Conservation (phyloP, 805 yeast species). For the Brettanomyces custersianus region DNA sequence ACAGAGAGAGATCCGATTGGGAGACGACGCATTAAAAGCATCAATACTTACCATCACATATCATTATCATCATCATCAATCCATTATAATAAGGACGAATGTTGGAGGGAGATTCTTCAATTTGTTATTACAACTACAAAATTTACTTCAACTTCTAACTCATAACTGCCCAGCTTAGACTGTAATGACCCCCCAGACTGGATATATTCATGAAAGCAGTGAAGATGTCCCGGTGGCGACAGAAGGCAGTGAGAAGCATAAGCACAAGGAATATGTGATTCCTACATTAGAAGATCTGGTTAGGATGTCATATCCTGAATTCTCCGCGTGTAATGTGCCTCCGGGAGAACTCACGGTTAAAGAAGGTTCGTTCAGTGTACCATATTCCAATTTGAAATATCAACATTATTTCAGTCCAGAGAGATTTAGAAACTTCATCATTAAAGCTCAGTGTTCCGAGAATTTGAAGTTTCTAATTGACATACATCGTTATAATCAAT, state of each 20-base stretch:
- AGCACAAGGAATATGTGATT: conserved; percentile 4
- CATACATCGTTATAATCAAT: conserved; percentile 11
- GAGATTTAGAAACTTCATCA: conserved; percentile 9
- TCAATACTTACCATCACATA: too few species aligned
- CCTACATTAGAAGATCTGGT: conserved; percentile 12
- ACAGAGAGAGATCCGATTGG: too few species aligned
- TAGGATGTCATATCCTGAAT: conserved; percentile 4
- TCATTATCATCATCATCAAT: too few species aligned
- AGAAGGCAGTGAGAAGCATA: not conserved
- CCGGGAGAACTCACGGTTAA: not conserved
- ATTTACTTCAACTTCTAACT: too few species aligned
- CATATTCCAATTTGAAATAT: not conserved
- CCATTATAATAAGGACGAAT: too few species aligned
- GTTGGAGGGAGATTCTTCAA: too few species aligned
- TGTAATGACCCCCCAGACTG: too few species aligned
- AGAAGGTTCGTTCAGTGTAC: conserved; percentile 2
- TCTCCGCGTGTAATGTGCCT: not conserved
- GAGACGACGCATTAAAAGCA: too few species aligned
- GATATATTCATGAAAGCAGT: too few species aligned
- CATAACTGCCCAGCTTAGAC: too few species aligned
- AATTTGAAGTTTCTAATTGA: conserved; percentile 15
- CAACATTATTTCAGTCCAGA: conserved; percentile 6
- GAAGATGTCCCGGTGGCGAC: too few species aligned
- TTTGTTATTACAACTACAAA: too few species aligned
- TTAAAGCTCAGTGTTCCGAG: conserved; percentile 13